Percentiles rank a stretch among this genome's conserved stretches.
Conservation (phyloP, 78 protist species). For the Dictyostelium purpureum region DNA sequence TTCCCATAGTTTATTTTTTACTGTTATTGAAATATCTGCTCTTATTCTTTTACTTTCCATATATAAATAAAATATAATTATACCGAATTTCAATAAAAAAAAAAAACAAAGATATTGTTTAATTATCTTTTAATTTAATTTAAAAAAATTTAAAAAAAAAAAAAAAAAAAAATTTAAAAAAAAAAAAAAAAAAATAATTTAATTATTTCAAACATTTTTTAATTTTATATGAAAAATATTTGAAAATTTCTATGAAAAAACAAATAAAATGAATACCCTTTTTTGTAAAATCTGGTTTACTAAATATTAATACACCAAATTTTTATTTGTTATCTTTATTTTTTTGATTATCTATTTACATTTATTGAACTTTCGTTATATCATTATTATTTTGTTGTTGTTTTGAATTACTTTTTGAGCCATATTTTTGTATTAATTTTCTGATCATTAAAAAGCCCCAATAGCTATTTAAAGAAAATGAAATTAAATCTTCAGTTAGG, state of each 20-base stretch:
- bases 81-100: too few species aligned
- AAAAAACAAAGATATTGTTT: too few species aligned
- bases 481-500: not conserved
- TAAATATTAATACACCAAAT: too few species aligned
- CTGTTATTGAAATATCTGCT: too few species aligned
- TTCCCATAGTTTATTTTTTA: too few species aligned
- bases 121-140: not conserved
- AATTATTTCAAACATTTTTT: not conserved
- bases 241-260: not conserved
- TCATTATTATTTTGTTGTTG: not conserved
- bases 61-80: too few species aligned
- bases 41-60: too few species aligned
- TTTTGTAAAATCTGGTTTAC: too few species aligned
- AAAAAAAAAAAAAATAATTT: not conserved
- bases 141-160: not conserved
- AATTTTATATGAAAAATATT: not conserved
- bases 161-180: not conserved
- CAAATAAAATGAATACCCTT: not conserved
- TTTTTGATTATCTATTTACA: not conserved
- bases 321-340: not conserved
- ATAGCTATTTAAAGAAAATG: not conserved
- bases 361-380: too few species aligned
- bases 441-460: not conserved
- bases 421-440: not conserved
- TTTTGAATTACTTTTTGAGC: not conserved